Evolutionary conservation across 2,329 filamentous ascomycete species (phyloP), one percentile per base, ranked within the genome.

Genomic region (Coleophoma cylindrospora): DNA sequence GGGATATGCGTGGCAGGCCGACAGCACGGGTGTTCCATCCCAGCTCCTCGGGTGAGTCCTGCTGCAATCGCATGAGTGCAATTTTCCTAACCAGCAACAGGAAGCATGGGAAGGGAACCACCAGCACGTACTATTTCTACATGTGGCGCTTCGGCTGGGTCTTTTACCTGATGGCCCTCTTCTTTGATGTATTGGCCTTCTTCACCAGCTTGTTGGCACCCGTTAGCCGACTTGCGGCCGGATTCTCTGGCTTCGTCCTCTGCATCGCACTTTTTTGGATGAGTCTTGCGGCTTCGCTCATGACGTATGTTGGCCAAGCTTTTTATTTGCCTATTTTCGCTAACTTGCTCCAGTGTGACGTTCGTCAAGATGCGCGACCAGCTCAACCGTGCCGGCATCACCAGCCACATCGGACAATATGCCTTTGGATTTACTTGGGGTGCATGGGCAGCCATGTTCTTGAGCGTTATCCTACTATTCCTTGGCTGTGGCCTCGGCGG

Each of bases 111-210:
- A 70, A 71, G 52, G 56, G 69, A 51, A 84, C 80, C 3, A 85
- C 82, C 6, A 77, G 75, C 54, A 66, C 55, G 19, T 70, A 72
- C 56, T 95, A 84, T 75, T 97, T 79, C 73, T 89, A 91, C 70
- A 77, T 94, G 65, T 95, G 90, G 73, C 83, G 92, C 38, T 96
- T 96, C 74, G 87, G 89, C 68, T 97, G 92, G 80, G 89, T 91
- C 36, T 94, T 96, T 70, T 88, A 88, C 73, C 74, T 97, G 50
- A 85, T 97, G 57, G 82, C 84, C 15, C 79, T 96, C 36, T 83
- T 96, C 75, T 94, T 95, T 67, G 80, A 81, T 55, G 76, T 80
- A 44, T 50, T 82, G 22, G 81, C 86, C 54, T 82, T 91, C 64
- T 79, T 90, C 68, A 70, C 77, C 11, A 80, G 83, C 56, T 75